Evolutionary conservation across 2,329 filamentous ascomycete species (phyloP).

Genomic region (Cladosporium velox): DNA sequence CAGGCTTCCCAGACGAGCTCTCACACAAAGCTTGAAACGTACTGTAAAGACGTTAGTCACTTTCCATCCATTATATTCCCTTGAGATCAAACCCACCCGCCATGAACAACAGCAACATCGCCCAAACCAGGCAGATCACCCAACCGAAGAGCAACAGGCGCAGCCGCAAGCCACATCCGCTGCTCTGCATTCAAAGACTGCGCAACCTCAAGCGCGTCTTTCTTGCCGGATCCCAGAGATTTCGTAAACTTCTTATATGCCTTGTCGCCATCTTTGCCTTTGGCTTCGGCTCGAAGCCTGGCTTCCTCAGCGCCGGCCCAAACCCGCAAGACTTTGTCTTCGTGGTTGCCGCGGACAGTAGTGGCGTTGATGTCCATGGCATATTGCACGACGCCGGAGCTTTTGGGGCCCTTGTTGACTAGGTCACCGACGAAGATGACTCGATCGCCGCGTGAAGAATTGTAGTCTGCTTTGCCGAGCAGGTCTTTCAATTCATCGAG

Average conservation of each 20-base stretch:
- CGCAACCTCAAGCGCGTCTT: slow-evolving; percentile 1
- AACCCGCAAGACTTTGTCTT: slow-evolving; percentile 18
- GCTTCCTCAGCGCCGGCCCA: slow-evolving; percentile 12
- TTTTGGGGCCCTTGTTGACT: slow-evolving; percentile 17
- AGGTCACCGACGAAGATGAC: slow-evolving; percentile 16
- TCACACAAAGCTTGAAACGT: not conserved
- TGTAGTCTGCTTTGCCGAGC: not conserved
- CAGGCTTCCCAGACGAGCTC: not conserved
- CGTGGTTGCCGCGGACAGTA: slow-evolving; percentile 21
- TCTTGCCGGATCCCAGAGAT: slow-evolving; percentile 4
- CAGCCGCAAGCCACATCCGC: slow-evolving; percentile 1
- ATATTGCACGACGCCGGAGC: slow-evolving; percentile 12
- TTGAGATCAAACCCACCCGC: not conserved
- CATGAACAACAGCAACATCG: slow-evolving; percentile 13
- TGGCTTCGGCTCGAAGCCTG: not conserved
- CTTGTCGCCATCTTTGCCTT: slow-evolving; percentile 14
- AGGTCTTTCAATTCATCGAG: slow-evolving; percentile 6
- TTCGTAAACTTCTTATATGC: slow-evolving; percentile 9
- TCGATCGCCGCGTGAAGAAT: not conserved
- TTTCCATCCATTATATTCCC: too few relatives aligned
- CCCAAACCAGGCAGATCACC: slow-evolving; percentile 1
- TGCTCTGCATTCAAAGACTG: slow-evolving; percentile 4
- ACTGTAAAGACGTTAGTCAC: not conserved
- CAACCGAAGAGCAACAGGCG: slow-evolving; percentile 6
- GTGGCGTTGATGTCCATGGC: slow-evolving; percentile 18